phyloP scores from a whole-genome alignment of 176 grass and related monocot genomes.

The Saccharum officinarum region DNA sequence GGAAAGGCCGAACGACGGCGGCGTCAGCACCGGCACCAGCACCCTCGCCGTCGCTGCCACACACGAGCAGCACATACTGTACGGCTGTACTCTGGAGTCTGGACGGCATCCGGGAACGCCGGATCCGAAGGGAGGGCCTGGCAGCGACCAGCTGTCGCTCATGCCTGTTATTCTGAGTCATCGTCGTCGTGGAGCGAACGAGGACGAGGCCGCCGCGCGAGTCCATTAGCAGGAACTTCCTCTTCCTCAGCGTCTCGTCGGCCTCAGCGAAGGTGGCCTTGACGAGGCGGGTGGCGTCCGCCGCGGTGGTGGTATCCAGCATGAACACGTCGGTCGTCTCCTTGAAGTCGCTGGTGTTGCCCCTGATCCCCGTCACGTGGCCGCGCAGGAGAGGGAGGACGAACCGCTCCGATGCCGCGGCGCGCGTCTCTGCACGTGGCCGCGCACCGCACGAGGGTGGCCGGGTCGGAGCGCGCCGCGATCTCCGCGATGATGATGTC shows the following conservation, averaged over 20 bases:
- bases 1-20: background rate
- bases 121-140: background rate
- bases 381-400: background rate
- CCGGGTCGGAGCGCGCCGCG: constrained; percentile 1
- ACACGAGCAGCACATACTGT: background rate
- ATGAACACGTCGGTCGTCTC: too few species aligned
- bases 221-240: background rate
- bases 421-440: background rate
- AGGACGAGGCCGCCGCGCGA: background rate
- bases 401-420: background rate
- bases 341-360: too few species aligned
- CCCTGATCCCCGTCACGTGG: background rate
- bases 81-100: too few species aligned
- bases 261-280: too few species aligned
- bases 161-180: too few species aligned
- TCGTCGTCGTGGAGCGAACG: too few species aligned
- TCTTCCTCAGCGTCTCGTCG: too few species aligned
- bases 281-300: background rate
- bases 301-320: too few species aligned
- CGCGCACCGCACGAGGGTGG: constrained; percentile 4
- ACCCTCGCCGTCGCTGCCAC: too few species aligned
- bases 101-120: background rate
- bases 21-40: background rate
- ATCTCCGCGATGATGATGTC: background rate
- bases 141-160: background rate